Percentiles rank a stretch among this genome's conserved stretches.
These are phyloP conservation scores for Triticum monococcum DNA, from an alignment of 176 grass and related monocot species.

Conservation along the genomic window DNA sequence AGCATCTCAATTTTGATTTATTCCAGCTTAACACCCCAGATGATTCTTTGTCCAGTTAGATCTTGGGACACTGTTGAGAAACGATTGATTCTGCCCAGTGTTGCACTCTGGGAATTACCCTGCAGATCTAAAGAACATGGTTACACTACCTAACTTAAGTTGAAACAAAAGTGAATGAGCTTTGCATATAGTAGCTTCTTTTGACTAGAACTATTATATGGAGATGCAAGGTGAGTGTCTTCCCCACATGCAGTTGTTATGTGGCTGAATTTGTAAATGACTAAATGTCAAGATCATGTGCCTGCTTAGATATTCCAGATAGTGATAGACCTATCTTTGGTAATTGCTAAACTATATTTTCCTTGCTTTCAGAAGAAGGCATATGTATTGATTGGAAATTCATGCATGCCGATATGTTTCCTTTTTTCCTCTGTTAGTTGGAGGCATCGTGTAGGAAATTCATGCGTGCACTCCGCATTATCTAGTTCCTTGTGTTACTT, in stretches of 20 bases:
- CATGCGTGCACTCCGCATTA: neutral
- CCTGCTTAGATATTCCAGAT: neutral
- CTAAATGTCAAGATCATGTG: neutral
- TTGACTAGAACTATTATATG: neutral
- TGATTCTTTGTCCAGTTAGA: neutral
- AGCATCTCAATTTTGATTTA: neutral
- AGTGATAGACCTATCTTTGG: neutral
- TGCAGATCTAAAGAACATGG: neutral
- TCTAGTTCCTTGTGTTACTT: neutral
- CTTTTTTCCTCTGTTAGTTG: neutral
- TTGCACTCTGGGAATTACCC: neutral
- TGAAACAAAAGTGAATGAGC: neutral
- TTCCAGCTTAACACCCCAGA: neutral
- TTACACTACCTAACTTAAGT: neutral
- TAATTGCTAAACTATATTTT: neutral
- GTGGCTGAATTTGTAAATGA: neutral
- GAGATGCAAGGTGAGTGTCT: neutral
- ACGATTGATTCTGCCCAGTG: neutral
- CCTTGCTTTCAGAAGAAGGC: neutral
- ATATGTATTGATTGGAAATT: neutral
- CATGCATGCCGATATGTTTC: neutral
- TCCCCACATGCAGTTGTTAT: neutral
- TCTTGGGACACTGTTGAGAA: neutral
- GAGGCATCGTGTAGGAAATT: neutral
- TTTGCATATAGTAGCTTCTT: neutral